phyloP scores from a whole-genome alignment of 2,329 filamentous ascomycete genomes.

The Aureobasidium pullulans region DNA sequence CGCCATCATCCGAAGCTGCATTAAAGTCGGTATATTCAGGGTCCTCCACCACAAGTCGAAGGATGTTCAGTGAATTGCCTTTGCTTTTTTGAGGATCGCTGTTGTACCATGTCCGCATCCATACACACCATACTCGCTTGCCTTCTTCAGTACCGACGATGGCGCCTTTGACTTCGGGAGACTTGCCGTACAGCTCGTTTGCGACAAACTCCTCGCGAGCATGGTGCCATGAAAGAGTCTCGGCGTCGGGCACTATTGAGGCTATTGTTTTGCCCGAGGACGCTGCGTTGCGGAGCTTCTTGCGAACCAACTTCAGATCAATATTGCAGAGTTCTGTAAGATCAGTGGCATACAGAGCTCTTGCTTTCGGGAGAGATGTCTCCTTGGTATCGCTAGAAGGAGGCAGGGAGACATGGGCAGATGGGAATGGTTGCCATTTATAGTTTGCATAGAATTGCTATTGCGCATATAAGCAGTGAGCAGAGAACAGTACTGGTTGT shows the following conservation, averaged over 20 bases:
- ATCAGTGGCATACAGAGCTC: slow-evolving; percentile 49
- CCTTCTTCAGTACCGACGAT: slow-evolving; percentile 47
- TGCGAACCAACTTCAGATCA: slow-evolving; percentile 57
- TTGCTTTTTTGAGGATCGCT: slow-evolving; percentile 45
- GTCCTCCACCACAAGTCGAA: slow-evolving; percentile 62
- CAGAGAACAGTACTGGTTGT: background rate
- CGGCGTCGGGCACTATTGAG: slow-evolving; percentile 60
- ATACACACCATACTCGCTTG: slow-evolving; percentile 64
- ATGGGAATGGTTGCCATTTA: slow-evolving; percentile 71
- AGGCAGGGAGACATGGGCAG: slow-evolving; percentile 61
- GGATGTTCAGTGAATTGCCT: slow-evolving; percentile 61
- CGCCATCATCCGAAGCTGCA: slow-evolving; percentile 20
- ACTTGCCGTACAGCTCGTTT: slow-evolving; percentile 51
- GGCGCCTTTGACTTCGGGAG: slow-evolving; percentile 61
- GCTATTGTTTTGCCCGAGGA: slow-evolving; percentile 45
- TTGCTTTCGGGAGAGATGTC: slow-evolving; percentile 15
- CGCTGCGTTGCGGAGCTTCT: slow-evolving; percentile 34
- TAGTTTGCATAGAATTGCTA: slow-evolving; percentile 64
- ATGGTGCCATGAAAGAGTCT: slow-evolving; percentile 69
- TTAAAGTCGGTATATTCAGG: slow-evolving; percentile 19
- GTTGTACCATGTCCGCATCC: slow-evolving; percentile 59
- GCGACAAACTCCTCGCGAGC: slow-evolving; percentile 74
- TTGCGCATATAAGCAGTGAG: background rate
- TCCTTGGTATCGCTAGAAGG: slow-evolving; percentile 27
- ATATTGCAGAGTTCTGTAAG: slow-evolving; percentile 54